Conservation (phyloP, 768 basidiomycete genomes). For the Kwoniella newhampshirensis region DNA sequence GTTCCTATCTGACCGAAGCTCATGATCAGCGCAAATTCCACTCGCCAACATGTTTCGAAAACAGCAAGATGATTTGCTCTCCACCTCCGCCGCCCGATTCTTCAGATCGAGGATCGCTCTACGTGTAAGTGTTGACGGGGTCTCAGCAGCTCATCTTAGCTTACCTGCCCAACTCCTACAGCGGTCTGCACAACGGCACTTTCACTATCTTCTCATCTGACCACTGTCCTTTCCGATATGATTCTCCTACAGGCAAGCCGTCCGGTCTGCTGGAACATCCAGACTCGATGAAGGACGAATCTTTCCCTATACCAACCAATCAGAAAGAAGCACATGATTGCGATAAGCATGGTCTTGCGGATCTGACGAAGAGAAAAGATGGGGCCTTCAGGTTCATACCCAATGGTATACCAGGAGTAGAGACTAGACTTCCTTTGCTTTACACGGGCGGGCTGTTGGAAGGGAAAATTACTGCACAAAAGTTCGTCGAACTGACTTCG, state of each 20-base stretch:
- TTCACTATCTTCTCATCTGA: slow-evolving; percentile 52
- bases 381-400: slow-evolving; percentile 52
- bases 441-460: slow-evolving; percentile 51
- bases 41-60: slow-evolving; percentile 4
- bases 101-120: neutral
- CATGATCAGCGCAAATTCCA: slow-evolving; percentile 1
- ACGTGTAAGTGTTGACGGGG: neutral
- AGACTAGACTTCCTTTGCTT: slow-evolving; percentile 50
- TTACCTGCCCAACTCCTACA: no score
- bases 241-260: slow-evolving; percentile 45
- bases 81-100: neutral
- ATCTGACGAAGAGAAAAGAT: slow-evolving; percentile 10
- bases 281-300: slow-evolving; percentile 2
- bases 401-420: slow-evolving; percentile 53
- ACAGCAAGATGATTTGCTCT: slow-evolving; percentile 8
- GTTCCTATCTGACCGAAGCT: no score
- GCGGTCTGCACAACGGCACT: slow-evolving; percentile 38
- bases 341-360: neutral
- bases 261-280: slow-evolving; percentile 5
- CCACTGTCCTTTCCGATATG: slow-evolving; percentile 48
- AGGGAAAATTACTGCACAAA: slow-evolving; percentile 45
- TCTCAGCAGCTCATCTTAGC: no score
- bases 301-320: slow-evolving; percentile 3
- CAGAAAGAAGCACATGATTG: neutral
- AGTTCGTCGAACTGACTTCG: slow-evolving; percentile 52